Conservation (phyloP, 148 eudicot species). For the Vaccinium myrtillus region DNA sequence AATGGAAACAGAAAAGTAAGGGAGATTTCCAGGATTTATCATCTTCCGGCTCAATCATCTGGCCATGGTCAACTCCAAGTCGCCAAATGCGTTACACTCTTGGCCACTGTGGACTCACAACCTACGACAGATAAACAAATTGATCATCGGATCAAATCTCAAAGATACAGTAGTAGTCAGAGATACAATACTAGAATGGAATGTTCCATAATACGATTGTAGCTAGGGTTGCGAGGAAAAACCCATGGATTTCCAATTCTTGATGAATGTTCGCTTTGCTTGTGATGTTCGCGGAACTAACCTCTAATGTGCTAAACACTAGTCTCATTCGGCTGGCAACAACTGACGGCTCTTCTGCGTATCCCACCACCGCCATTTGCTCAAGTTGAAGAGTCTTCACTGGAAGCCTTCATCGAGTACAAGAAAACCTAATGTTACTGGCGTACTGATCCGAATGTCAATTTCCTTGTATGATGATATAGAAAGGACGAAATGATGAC, state of each 20-base stretch:
- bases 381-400: slow-evolving; percentile 96
- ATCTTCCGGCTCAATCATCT: not conserved
- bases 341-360: slow-evolving; percentile 82
- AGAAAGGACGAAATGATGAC: not conserved
- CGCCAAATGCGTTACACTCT: slow-evolving; percentile 34
- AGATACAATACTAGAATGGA: not conserved
- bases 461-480: not conserved
- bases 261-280: not conserved
- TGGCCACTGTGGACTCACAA: slow-evolving; percentile 99
- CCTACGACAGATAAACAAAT: slow-evolving; percentile 41
- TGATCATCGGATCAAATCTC: not conserved
- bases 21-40: not conserved
- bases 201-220: too few relatives aligned
- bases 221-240: too few relatives aligned
- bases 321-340: slow-evolving; percentile 95
- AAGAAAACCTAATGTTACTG: not conserved
- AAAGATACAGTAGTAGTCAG: not conserved
- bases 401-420: slow-evolving; percentile 64
- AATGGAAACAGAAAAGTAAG: not conserved
- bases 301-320: slow-evolving; percentile 97
- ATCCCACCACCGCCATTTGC: slow-evolving; percentile 86
- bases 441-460: not conserved
- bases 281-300: slow-evolving; percentile 3
- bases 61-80: too few relatives aligned
- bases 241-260: not conserved